Evolutionary conservation across 139 green algal species (phyloP).

Genomic region (Chlorella sp.): DNA sequence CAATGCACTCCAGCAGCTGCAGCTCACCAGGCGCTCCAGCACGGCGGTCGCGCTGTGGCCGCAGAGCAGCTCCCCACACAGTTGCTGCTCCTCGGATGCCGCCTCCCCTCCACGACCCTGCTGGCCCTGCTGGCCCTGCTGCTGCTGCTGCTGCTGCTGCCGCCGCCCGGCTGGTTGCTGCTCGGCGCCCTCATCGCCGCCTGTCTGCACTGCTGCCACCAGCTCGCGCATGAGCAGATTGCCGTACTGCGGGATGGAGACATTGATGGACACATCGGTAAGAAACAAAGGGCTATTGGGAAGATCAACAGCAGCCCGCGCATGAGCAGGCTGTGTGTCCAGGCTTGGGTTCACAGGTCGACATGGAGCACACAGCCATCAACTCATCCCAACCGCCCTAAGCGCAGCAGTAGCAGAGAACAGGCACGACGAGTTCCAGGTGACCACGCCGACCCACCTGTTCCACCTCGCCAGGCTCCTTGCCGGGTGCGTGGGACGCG

Average conservation of each 20-base stretch:
- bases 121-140: neutral
- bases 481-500: neutral
- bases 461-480: neutral
- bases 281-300: no score
- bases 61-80: neutral
- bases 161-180: neutral
- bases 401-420: neutral
- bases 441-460: neutral
- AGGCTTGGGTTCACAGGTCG: no score
- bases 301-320: neutral
- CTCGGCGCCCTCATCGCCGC: no score
- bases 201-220: neutral
- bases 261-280: no score
- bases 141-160: neutral
- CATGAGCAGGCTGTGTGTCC: no score
- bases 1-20: neutral
- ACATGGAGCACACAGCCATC: no score
- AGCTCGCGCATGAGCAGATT: neutral
- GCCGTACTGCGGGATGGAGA: constrained; percentile 6
- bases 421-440: neutral
- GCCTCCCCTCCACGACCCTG: neutral
- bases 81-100: neutral
- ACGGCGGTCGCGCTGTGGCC: neutral
- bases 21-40: neutral
- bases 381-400: neutral